Evolutionary conservation across 345 rosid genomes (phyloP), one percentile per base, ranked within the genome.

Genomic region (Geranium brycei): DNA sequence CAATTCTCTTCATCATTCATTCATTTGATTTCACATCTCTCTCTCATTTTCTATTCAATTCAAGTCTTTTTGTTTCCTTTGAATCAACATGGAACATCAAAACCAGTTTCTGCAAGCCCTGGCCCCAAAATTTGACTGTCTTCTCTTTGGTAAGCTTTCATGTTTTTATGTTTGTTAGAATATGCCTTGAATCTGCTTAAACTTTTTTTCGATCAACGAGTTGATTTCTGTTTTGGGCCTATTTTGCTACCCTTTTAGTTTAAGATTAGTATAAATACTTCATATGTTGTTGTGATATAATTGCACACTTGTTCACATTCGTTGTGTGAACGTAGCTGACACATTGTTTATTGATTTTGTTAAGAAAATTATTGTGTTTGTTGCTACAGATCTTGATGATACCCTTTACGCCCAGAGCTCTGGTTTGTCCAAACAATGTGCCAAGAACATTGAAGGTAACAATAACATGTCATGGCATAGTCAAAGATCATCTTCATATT

Each of bases 331-430:
- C 1, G 28, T 23, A 23, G 28, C 28, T 23, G 2, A 23, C 28
- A 23, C 28, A 23, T 23, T 23, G 28, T 23, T 23, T 23, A 23
- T 23, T 23, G 28, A 23, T 23, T 23, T 23, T 23, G 28, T 23
- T 23, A 23, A 23, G 28, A 23, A 23, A 23, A 23, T 23, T 19
- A 41, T 31, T 28, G 62, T 10, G 57, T 32, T 19, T 64, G 23
- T 53, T 74, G 28, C 28, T 71, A 11, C 80, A 85, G 80, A 87
- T 81, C 19, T 87, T 47, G 98, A 91, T 75, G 98, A 91, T 76
- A 91, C 96, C 65, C 83, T 91, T 68, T 91, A 89, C 72, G 87
- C 95, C 61, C 60, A 64, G 18, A 84, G 79, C 71, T 89, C 93
- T 69, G 96, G 98, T 47, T 71, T 91, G 65, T 79, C 93, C 5